phyloP scores from a whole-genome alignment of 768 basidiomycete genomes.

The Basidioascus undulatus region DNA sequence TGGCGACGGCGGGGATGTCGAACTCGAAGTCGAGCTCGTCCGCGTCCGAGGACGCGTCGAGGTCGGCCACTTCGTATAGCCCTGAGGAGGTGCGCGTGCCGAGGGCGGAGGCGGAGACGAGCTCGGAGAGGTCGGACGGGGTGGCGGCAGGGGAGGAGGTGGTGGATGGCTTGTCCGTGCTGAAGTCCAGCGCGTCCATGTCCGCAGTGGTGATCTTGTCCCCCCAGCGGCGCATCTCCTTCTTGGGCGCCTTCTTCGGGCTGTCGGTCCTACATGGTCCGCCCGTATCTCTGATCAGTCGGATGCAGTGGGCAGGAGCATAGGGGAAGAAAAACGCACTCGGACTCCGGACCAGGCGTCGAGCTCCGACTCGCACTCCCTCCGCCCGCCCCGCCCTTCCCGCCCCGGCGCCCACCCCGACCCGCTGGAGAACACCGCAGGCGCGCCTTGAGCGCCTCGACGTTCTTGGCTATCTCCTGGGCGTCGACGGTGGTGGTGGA shows the following conservation, averaged over 20 bases:
- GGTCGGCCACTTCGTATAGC: slow-evolving; percentile 52
- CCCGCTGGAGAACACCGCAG: slow-evolving; percentile 40
- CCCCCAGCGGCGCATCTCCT: slow-evolving; percentile 77
- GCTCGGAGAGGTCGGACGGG: slow-evolving; percentile 14
- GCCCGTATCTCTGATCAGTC: slow-evolving; percentile 8
- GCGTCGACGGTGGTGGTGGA: too few relatives aligned
- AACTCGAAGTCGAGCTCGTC: slow-evolving; percentile 11
- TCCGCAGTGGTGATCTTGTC: slow-evolving; percentile 59
- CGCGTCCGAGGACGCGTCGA: slow-evolving; percentile 34
- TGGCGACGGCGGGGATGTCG: slow-evolving; percentile 17
- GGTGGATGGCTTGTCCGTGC: slow-evolving; percentile 26
- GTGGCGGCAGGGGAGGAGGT: slow-evolving; percentile 12
- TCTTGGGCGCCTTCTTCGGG: slow-evolving; percentile 31
- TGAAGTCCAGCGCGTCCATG: slow-evolving; percentile 84
- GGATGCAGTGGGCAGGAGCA: not conserved
- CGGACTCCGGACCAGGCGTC: slow-evolving; percentile 1
- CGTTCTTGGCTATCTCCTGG: slow-evolving; percentile 75
- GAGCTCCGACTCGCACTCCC: slow-evolving; percentile 8
- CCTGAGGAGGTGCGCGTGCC: slow-evolving; percentile 49
- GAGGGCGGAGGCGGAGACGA: slow-evolving; percentile 24
- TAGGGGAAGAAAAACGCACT: not conserved
- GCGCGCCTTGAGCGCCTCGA: slow-evolving; percentile 66
- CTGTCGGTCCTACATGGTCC: too few relatives aligned
- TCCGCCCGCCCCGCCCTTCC: slow-evolving; percentile 23
- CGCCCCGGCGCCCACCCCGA: slow-evolving; percentile 29